Conservation (phyloP, 139 green algal genomes). For the Coelastrella sp. region DNA sequence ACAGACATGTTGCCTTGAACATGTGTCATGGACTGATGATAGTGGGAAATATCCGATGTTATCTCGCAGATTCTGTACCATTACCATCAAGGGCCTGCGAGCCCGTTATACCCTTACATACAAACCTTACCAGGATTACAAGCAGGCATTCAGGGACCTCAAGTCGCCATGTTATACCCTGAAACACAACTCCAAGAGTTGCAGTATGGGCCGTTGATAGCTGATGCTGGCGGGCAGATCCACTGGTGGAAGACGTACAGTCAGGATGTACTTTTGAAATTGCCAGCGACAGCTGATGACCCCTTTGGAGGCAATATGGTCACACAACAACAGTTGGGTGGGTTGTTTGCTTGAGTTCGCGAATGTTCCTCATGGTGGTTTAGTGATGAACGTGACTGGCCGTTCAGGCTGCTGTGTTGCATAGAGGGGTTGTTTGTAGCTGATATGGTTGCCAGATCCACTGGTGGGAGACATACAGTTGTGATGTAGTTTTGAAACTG, state of each 20-base stretch:
- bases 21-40: too few relatives aligned
- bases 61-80: conserved; percentile 56
- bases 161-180: conserved; percentile 59
- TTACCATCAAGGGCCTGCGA: conserved; percentile 31
- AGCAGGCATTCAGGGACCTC: conserved; percentile 45
- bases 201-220: conserved; percentile 21
- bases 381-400: too few relatives aligned
- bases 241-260: conserved; percentile 45
- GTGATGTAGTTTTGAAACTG: conserved; percentile 29
- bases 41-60: too few relatives aligned
- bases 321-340: conserved; percentile 43
- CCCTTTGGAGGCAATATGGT: conserved; percentile 31
- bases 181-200: conserved; percentile 27
- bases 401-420: conserved; percentile 58
- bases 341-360: too few relatives aligned
- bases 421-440: conserved; percentile 10
- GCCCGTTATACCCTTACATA: conserved; percentile 54
- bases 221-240: conserved; percentile 30
- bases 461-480: conserved; percentile 31
- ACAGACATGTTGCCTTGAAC: too few relatives aligned
- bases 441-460: conserved; percentile 35
- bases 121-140: conserved; percentile 53
- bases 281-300: conserved; percentile 46
- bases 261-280: conserved; percentile 17
- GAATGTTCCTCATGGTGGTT: too few relatives aligned